Evolutionary conservation across 192 early-diverging fungal species (phyloP).

Genomic region (Backusella luteola): DNA sequence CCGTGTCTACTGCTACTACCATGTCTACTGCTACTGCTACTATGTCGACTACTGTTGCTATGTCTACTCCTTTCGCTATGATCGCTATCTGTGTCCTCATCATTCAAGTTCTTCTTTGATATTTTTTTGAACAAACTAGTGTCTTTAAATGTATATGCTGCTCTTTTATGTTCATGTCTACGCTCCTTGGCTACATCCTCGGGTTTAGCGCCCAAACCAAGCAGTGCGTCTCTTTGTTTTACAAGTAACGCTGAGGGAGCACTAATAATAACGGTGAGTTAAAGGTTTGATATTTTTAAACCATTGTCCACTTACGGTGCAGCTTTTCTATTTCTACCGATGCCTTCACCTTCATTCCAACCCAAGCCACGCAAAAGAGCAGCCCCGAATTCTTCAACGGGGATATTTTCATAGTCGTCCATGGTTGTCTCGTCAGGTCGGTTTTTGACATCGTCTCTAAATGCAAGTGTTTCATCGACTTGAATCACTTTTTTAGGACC

Average conservation of each 20-base stretch:
- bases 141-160: slow-evolving; percentile 29
- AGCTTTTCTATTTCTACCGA: slow-evolving; percentile 27
- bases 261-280: slow-evolving; percentile 10
- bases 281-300: neutral
- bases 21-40: neutral
- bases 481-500: slow-evolving; percentile 30
- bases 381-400: slow-evolving; percentile 86
- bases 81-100: neutral
- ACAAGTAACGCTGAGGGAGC: slow-evolving; percentile 9
- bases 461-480: slow-evolving; percentile 52
- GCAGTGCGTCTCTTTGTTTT: slow-evolving; percentile 65
- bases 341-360: slow-evolving; percentile 68
- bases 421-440: slow-evolving; percentile 65
- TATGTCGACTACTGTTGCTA: neutral
- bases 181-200: slow-evolving; percentile 47
- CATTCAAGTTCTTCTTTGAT: slow-evolving; percentile 11
- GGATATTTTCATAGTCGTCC: slow-evolving; percentile 80
- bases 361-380: slow-evolving; percentile 91
- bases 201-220: slow-evolving; percentile 85
- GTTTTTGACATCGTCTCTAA: slow-evolving; percentile 57
- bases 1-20: slow-evolving; percentile 1
- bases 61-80: neutral
- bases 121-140: slow-evolving; percentile 33
- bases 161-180: slow-evolving; percentile 19
- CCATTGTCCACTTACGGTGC: slow-evolving; percentile 16